Evolutionary conservation across 2,329 filamentous ascomycete genomes (phyloP), one percentile per base, ranked within the genome.

Genomic region (Ilyonectria destructans): DNA sequence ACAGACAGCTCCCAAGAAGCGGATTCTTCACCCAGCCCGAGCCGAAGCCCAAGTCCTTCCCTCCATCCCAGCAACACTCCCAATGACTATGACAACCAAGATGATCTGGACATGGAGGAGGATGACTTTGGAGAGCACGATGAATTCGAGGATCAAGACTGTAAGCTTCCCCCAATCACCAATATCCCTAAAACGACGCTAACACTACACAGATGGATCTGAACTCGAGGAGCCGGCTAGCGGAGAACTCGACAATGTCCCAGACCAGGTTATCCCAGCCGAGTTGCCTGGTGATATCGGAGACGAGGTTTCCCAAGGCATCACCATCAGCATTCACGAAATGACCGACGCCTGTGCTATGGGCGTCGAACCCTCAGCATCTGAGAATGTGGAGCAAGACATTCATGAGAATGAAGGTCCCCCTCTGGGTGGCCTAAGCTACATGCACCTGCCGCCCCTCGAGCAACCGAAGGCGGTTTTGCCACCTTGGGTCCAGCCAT

Each of bases 51-150:
- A 33, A 48, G 60, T n/a, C 23, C 52, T 6, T 45, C 51, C 9
- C 48, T 48, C n/a, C 19, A 40, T 46, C 15, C 40, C 15, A 55
- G 31, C 33, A 21, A 58, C 19, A 12, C 29, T 19, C 45, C 35
- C 21, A 52, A 40, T 45, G 57, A 62, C 15, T 62, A 62, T 31
- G 58, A 29, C 10, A 23, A 49, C 33, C 62, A 59, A 15, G 56
- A 64, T 29, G 46, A 49, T 43, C 26, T 56, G 35, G 55, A 60
- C 4, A 49, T 63, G 29, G 68, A 62, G 10, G 67, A 70, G 31
- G 54, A 68, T 6, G 57, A 45, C 9, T 73, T 76, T 57, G 68
- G 62, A n/a, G 74, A 74, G 45, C 74, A 64, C n/a, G 74, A 74
- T 58, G 72, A 72, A 48, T 73, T 72, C 26, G 68, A 75, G 26